Evolutionary conservation across 176 grass and related monocot species (phyloP), one percentile per base, ranked within the genome.

Genomic region (Lolium multiflorum): DNA sequence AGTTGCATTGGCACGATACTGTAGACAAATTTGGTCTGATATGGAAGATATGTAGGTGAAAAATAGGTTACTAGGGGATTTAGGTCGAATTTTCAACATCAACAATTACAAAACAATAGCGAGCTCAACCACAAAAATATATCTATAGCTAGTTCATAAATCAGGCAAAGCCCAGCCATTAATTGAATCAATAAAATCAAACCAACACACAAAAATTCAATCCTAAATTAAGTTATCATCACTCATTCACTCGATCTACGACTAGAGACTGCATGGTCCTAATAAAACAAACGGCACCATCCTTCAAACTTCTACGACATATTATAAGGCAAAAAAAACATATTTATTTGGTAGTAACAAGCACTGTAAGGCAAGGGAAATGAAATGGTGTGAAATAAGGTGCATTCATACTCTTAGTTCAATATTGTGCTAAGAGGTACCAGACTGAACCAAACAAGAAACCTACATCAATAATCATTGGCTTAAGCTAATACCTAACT

Each of bases 1-100:
- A 55, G 86, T 83, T 47, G 93, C 62, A 90, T 74, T 80, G 38
- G 49, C 14, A 86, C 76, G 13, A 86, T 6, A 90, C 54, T 35
- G 48, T 26, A 87, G 71, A 41, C 78, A 66, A 72, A 84, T 71
- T 64, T 57, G 3, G 72, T 75, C 47, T 28, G 47, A 3, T 75
- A 22, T 31, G 22, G 47, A 75, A 51, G 72, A 25, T 86, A 44
- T 63, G 16, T 38, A 85, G 71, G 49, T 60, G n/a, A 68, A 72
- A 72, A 82, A 76, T 75, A 56, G 5, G 26, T 64, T 63, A 18
- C 26, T 4, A 80, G 52, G 59, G 9, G 75, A 6, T 64, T 26
- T n/a, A 87, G 9, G 13, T 13, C 81, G 21, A 74, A 64, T 56
- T 80, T 37, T 14, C 46, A 89, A 68, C 38, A 76, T 67, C 73